Conservation (phyloP, 169 alveolate genomes). For the Plasmodium reichenowi region DNA sequence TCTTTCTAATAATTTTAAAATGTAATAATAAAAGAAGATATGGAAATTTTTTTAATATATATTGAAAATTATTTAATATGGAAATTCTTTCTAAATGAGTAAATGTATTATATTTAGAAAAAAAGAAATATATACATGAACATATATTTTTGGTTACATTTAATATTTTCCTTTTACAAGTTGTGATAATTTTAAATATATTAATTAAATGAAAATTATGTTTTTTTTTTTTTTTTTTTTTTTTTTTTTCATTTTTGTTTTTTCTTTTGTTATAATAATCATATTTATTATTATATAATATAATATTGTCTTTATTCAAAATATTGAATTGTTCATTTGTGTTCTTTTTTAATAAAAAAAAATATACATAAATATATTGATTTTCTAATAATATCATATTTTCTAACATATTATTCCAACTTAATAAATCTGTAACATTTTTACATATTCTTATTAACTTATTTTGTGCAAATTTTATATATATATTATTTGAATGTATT, state of each 20-base stretch:
- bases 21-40: conserved; percentile 15
- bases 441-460: conserved; percentile 22
- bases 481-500: conserved; percentile 9
- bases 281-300: background rate
- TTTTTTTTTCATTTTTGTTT: background rate
- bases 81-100: conserved; percentile 4
- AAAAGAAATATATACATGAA: conserved; percentile 7
- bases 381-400: background rate
- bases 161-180: conserved; percentile 15
- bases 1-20: background rate
- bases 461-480: conserved; percentile 11
- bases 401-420: conserved; percentile 22
- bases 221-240: no score
- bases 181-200: conserved; percentile 3
- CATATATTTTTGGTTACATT: conserved; percentile 17
- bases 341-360: conserved; percentile 4
- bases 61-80: conserved; percentile 29
- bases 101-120: conserved; percentile 10
- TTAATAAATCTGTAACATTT: conserved; percentile 12
- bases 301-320: background rate
- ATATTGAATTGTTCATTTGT: background rate
- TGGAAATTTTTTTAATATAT: conserved; percentile 12
- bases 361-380: conserved; percentile 17
- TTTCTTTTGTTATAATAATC: background rate
- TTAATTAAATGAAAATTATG: conserved; percentile 3